Conservation (phyloP, 768 basidiomycete species). For the Xerocomus spinulosus region DNA sequence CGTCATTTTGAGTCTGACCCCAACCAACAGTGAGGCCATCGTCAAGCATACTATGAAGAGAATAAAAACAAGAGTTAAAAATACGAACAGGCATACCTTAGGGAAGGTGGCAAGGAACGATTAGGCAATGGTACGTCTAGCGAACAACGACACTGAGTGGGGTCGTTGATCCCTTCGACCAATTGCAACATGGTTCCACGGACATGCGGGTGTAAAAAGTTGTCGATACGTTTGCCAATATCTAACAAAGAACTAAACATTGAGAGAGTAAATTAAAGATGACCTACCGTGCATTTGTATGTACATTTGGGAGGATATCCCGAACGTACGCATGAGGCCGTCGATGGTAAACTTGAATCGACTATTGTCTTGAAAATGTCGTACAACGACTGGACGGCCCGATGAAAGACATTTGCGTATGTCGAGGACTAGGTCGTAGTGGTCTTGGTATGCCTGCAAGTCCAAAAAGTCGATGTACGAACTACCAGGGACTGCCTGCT, state of each 20-base stretch:
- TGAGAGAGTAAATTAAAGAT: not conserved
- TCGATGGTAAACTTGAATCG: not conserved
- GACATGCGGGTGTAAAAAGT: not conserved
- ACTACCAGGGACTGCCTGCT: not conserved
- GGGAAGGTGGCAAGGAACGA: not conserved
- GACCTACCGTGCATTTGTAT: not conserved
- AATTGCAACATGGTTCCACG: not conserved
- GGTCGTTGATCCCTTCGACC: not conserved
- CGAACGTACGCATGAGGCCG: not conserved
- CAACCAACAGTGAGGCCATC: slow-evolving; percentile 5
- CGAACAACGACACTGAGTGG: not conserved
- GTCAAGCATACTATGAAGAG: not conserved
- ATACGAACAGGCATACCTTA: not conserved
- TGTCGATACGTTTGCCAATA: not conserved
- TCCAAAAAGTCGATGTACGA: not conserved
- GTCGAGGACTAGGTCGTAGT: not conserved
- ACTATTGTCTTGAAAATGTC: not conserved
- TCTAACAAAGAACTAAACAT: not conserved
- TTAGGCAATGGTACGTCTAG: not conserved
- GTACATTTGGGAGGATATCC: not conserved
- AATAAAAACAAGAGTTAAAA: not conserved
- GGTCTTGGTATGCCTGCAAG: too few species aligned
- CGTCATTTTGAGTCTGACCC: slow-evolving; percentile 3
- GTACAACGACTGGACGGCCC: not conserved
- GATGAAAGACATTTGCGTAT: not conserved